These are phyloP conservation scores for Pilaira anomala DNA, from an alignment of 192 early-diverging fungal species.

Conservation along the genomic window DNA sequence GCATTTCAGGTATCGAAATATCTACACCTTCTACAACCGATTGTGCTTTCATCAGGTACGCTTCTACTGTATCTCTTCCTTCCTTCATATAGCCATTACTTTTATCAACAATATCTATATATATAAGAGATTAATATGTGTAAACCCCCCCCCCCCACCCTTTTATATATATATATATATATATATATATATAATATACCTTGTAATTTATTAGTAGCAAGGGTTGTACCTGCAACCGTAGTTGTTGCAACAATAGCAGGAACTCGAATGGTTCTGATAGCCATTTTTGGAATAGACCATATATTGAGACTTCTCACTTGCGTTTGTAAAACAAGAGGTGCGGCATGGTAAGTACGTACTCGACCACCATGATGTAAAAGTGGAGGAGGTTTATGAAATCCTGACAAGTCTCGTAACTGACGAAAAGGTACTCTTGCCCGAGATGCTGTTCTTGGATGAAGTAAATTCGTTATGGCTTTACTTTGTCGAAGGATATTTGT, in stretches of 20 bases:
- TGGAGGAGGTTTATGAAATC: not conserved
- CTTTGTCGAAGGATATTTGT: not conserved
- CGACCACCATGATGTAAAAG: slow-evolving; percentile 9
- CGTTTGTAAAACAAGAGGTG: slow-evolving; percentile 1
- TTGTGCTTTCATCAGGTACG: slow-evolving; percentile 36
- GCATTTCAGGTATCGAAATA: slow-evolving; percentile 39
- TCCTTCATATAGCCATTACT: slow-evolving; percentile 38
- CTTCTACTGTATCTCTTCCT: slow-evolving; percentile 34
- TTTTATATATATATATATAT: too few species aligned
- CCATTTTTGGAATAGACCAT: slow-evolving; percentile 38
- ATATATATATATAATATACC: slow-evolving; percentile 28
- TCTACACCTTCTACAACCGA: slow-evolving; percentile 33
- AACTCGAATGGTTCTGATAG: slow-evolving; percentile 50
- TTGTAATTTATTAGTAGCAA: slow-evolving; percentile 61
- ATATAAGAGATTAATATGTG: not conserved
- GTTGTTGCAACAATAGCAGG: slow-evolving; percentile 57
- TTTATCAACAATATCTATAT: slow-evolving; percentile 34
- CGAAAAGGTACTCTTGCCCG: slow-evolving; percentile 7
- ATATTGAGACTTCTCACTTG: slow-evolving; percentile 26
- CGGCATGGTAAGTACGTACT: slow-evolving; percentile 16
- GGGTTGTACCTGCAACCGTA: slow-evolving; percentile 55
- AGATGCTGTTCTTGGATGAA: not conserved
- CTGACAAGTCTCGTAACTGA: slow-evolving; percentile 1
- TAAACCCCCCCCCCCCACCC: too few species aligned
- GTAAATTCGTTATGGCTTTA: not conserved